phyloP scores from a whole-genome alignment of 192 early-diverging fungal species.

The Umbelopsis vinacea region DNA sequence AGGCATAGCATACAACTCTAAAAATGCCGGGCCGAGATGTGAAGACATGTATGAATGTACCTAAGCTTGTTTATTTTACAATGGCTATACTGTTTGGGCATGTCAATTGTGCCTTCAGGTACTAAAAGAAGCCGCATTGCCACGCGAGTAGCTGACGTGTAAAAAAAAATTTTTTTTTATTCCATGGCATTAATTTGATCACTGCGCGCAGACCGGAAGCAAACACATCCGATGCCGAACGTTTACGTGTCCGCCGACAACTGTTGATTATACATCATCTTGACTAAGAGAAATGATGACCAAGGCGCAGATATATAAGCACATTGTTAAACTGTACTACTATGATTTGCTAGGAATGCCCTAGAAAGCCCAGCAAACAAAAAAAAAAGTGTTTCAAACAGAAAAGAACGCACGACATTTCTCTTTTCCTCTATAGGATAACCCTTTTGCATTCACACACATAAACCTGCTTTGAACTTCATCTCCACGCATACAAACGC shows the following conservation, averaged over 20 bases:
- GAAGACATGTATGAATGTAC: no score
- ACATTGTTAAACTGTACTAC: not conserved
- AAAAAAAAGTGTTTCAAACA: not conserved
- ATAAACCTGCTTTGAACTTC: not conserved
- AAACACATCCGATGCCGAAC: not conserved
- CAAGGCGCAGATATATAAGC: not conserved
- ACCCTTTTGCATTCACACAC: no score
- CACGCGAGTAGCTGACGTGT: slow-evolving; percentile 10
- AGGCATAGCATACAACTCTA: no score
- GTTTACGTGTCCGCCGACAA: not conserved
- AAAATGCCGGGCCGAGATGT: no score
- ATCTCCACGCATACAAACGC: not conserved
- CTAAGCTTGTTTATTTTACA: no score
- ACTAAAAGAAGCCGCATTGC: not conserved
- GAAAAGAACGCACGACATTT: not conserved
- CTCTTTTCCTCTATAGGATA: not conserved
- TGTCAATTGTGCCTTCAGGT: no score
- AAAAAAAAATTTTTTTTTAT: not conserved
- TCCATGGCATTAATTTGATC: no score
- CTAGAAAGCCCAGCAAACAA: not conserved
- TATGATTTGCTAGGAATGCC: not conserved
- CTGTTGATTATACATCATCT: not conserved
- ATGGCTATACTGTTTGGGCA: no score
- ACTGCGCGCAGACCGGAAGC: not conserved
- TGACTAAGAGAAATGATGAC: not conserved